Evolutionary conservation across 1,284 basidiomycete genomes (phyloP), one percentile per base, ranked within the genome.

Genomic region (Trametes sp.): DNA sequence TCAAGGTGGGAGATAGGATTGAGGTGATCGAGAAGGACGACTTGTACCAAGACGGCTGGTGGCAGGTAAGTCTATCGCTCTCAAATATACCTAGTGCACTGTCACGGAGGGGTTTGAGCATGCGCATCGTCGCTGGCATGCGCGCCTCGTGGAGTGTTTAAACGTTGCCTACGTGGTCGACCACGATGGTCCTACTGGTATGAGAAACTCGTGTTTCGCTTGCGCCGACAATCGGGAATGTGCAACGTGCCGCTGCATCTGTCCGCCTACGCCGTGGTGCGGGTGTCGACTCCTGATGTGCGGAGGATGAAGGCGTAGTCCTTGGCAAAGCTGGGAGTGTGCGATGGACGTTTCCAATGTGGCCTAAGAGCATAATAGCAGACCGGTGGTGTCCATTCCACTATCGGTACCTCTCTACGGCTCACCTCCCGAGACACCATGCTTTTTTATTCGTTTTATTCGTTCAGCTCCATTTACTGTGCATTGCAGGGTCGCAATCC

Each of bases 11-110:
- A 9, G 95, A 98, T 69, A 83, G 86, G 65, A 95, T 99, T 72
- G 87, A 93, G 72, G 88, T 99, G 46, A 68, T 98, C 45, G 96
- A 99, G 81, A 93, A 88, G 79, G 97, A 99, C 76, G 97, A 99
- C 67, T 81, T 89, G 61, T 99, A 95, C 75, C 88, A 88, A 45
- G 97, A 99, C 77, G 97, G 97, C n/a, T 99, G 97, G 97, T 98
- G 94, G 95, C 91, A 95, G 87, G 96, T 96, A 72, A 77, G 92
- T 82, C 10, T 48, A 53, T 19, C 31, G 4, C 16, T 45, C 23
- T 8, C 1, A 10, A 19, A 28, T 33, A 14, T 11, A 26, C 19
- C 7, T 4, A 26, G 24, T 1, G 6, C 24, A 46, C 14, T 28
- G 14, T 46, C 45, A 13, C 4, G 45, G 8, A 14, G 24, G 13